These are phyloP conservation scores for Pseudoneurospora amorphoporcata DNA, from an alignment of 495 filamentous ascomycete genomes.

Conservation along the genomic window DNA sequence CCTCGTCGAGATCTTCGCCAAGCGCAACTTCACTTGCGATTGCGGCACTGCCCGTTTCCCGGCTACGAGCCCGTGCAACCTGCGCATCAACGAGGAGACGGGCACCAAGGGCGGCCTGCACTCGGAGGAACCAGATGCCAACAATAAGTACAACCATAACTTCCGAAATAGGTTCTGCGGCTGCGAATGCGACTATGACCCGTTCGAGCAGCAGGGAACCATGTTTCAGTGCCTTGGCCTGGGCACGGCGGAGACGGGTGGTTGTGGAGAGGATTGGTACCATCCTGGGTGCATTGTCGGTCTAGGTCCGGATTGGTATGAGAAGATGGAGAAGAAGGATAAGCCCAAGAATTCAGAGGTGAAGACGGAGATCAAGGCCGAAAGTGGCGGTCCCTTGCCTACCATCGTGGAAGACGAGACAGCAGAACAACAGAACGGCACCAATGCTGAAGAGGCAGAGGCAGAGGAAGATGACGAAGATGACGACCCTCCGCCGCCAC, in stretches of 20 bases:
- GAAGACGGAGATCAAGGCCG: constrained; percentile 6
- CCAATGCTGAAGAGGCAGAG: constrained; percentile 9
- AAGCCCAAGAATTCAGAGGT: constrained; percentile 7
- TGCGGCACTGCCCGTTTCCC: constrained; percentile 83
- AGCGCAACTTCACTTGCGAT: constrained; percentile 92
- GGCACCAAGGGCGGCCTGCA: constrained; percentile 64
- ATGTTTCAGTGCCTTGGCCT: constrained; percentile 98
- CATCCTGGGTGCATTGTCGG: constrained; percentile 92
- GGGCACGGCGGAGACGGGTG: constrained; percentile 65
- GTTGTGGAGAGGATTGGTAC: constrained; percentile 99
- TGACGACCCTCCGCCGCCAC: constrained; percentile 51
- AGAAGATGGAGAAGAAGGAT: constrained; percentile 36
- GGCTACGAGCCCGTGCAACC: constrained; percentile 55
- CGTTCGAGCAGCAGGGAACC: constrained; percentile 81
- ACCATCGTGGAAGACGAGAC: constrained; percentile 30
- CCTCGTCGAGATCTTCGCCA: constrained; percentile 91
- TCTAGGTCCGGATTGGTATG: constrained; percentile 48
- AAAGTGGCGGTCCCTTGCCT: constrained; percentile 15
- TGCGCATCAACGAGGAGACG: constrained; percentile 65
- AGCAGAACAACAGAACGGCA: constrained; percentile 14
- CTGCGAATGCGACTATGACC: constrained; percentile 76
- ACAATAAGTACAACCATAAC: constrained; percentile 91
- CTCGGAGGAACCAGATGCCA: constrained; percentile 57
- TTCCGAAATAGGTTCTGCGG: constrained; percentile 89
- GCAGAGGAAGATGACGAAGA: constrained; percentile 29